A percentile compares a stretch with the other conserved stretches of the same genome.
Conservation (phyloP, 2,329 filamentous ascomycete genomes). For the Alternaria incomplexa region DNA sequence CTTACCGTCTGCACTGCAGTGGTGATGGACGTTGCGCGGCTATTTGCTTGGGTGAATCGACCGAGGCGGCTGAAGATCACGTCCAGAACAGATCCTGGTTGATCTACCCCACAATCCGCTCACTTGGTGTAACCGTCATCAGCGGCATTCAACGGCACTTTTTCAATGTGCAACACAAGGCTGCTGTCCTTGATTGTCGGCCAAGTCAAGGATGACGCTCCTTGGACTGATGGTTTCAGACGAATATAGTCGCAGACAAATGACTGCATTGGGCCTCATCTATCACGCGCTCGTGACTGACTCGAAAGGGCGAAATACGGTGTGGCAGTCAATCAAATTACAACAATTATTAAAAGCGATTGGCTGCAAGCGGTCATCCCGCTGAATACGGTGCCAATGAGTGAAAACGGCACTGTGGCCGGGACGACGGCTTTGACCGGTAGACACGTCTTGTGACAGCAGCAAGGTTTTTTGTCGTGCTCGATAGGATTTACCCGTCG, state of each 20-base stretch:
- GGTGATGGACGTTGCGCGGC: constrained; percentile 19
- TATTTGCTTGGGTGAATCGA: constrained; percentile 29
- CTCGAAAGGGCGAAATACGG: constrained; percentile 29
- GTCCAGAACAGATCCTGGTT: constrained; percentile 12
- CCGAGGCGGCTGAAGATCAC: constrained; percentile 26
- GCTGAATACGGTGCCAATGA: constrained; percentile 23
- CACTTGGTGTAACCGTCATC: constrained; percentile 25
- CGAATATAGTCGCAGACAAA: constrained; percentile 16
- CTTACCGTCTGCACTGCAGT: constrained; percentile 13
- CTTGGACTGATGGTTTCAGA: constrained; percentile 7
- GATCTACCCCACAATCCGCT: constrained; percentile 34
- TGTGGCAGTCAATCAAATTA: constrained; percentile 47
- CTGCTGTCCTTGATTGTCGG: constrained; percentile 13
- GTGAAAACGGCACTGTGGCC: constrained; percentile 19
- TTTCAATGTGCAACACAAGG: constrained; percentile 21
- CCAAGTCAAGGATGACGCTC: background rate
- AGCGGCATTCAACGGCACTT: constrained; percentile 24
- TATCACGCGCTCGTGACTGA: constrained; percentile 31
- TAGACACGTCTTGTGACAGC: constrained; percentile 42
- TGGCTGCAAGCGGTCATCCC: constrained; percentile 34
- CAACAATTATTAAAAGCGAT: constrained; percentile 31
- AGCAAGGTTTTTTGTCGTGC: constrained; percentile 27
- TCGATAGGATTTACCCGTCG: constrained; percentile 42
- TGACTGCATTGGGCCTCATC: constrained; percentile 30
- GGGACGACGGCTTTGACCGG: constrained; percentile 33